Percentiles rank a stretch among this genome's conserved stretches.
phyloP scores from a whole-genome alignment of 345 rosid species.

The Populus nigra region DNA sequence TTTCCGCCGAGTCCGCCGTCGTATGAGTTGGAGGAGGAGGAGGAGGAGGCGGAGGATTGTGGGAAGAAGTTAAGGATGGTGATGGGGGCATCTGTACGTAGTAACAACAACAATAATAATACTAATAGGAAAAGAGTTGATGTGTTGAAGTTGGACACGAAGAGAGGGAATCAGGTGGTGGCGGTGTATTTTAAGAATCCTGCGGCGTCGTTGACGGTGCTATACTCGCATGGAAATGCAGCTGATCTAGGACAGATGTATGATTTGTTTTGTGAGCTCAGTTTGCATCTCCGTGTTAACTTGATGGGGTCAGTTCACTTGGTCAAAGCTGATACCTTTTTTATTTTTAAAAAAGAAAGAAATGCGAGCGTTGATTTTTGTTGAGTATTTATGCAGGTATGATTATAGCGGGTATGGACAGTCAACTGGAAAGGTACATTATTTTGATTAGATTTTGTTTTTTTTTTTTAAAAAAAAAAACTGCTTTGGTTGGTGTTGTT shows the following conservation, averaged over 20 bases:
- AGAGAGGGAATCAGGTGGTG: slow-evolving; percentile 79
- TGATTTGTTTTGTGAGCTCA: slow-evolving; percentile 72
- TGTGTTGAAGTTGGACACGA: slow-evolving; percentile 60
- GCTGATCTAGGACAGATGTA: slow-evolving; percentile 95
- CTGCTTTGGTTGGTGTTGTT: not conserved
- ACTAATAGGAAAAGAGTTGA: slow-evolving; percentile 59
- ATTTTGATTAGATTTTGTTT: not conserved
- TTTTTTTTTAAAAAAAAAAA: too few species aligned
- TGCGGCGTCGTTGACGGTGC: slow-evolving; percentile 65
- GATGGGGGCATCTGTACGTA: slow-evolving; percentile 42
- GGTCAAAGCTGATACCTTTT: not conserved
- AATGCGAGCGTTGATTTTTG: not conserved
- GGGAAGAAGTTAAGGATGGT: slow-evolving; percentile 46
- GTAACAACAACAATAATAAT: too few species aligned
- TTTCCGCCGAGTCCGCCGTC: slow-evolving; percentile 34
- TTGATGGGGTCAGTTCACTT: slow-evolving; percentile 64
- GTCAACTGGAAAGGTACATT: slow-evolving; percentile 74
- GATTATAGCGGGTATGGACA: slow-evolving; percentile 93
- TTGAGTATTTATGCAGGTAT: slow-evolving; percentile 48
- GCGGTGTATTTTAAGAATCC: slow-evolving; percentile 79
- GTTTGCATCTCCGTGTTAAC: slow-evolving; percentile 76
- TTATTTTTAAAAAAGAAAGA: not conserved
- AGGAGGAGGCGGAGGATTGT: slow-evolving; percentile 50
- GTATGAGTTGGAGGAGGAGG: slow-evolving; percentile 41
- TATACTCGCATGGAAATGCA: slow-evolving; percentile 92